A percentile compares a stretch with the other conserved stretches of the same genome.
Evolutionary conservation across 495 filamentous ascomycete genomes (phyloP).

Genomic region (Podospora didyma): DNA sequence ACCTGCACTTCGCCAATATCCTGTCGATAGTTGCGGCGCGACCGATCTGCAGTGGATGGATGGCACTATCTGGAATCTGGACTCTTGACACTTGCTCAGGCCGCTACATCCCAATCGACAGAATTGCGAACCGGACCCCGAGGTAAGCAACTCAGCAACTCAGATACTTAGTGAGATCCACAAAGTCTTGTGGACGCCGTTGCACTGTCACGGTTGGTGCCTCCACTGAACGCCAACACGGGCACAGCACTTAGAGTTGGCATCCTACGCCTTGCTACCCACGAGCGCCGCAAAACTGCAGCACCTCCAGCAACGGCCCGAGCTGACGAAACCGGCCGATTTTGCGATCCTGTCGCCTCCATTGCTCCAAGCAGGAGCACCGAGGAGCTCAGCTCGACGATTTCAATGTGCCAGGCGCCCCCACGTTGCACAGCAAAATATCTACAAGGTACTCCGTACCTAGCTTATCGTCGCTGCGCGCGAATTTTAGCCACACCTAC

Average conservation of each 20-base stretch:
- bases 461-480: slow-evolving; percentile 3
- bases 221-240: neutral
- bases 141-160: too few species aligned
- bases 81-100: too few species aligned
- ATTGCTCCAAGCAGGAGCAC: neutral
- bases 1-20: too few species aligned
- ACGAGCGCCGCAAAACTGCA: neutral
- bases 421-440: slow-evolving; percentile 1
- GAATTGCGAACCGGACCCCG: too few species aligned
- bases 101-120: too few species aligned
- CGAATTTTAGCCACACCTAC: neutral
- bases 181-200: neutral
- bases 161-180: neutral
- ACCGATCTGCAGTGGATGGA: too few species aligned
- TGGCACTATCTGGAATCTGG: too few species aligned
- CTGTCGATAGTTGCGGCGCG: too few species aligned
- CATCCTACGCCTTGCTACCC: neutral
- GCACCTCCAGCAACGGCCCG: slow-evolving; percentile 4
- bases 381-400: neutral
- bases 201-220: neutral
- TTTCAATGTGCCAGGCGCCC: slow-evolving; percentile 4
- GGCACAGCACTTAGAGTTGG: neutral
- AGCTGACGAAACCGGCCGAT: slow-evolving; percentile 1
- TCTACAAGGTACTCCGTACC: too few species aligned
- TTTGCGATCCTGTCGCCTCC: neutral